Conservation (phyloP, 345 rosid genomes). For the Citrus unshiu region DNA sequence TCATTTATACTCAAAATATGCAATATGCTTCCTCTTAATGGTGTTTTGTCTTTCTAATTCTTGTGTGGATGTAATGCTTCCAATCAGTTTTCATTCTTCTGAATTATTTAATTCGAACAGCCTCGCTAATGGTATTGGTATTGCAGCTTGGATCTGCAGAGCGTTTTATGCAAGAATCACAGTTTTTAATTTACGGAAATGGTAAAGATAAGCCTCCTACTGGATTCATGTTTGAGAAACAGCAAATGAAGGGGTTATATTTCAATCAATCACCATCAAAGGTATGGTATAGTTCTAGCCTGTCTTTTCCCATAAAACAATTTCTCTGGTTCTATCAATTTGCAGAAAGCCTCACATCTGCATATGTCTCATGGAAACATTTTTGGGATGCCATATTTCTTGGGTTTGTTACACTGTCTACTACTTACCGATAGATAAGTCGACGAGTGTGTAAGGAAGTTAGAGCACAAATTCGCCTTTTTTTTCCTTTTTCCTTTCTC, state of each 20-base stretch:
- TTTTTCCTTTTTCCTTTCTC: neutral
- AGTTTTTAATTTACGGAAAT: constrained; percentile 76
- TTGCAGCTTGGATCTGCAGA: constrained; percentile 97
- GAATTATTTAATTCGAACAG: neutral
- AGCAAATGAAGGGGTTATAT: constrained; percentile 83
- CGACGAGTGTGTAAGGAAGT: neutral
- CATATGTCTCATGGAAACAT: neutral
- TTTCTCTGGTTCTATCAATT: neutral
- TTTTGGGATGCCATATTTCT: neutral
- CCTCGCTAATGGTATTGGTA: constrained; percentile 3
- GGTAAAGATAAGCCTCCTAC: constrained; percentile 88
- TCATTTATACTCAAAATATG: neutral
- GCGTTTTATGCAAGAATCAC: constrained; percentile 76
- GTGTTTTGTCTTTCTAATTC: neutral
- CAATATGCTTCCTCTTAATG: too few relatives aligned
- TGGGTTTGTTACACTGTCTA: neutral
- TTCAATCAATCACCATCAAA: constrained; percentile 87
- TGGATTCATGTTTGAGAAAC: constrained; percentile 94
- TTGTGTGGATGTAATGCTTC: neutral
- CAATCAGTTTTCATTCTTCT: neutral
- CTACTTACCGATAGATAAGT: neutral
- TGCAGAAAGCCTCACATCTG: neutral
- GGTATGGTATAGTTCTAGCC: constrained; percentile 39
- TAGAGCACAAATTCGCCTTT: neutral
- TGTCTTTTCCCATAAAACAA: neutral